Evolutionary conservation across 2,329 filamentous ascomycete genomes (phyloP), one percentile per base, ranked within the genome.

Genomic region (Colletotrichum gloeosporioides): DNA sequence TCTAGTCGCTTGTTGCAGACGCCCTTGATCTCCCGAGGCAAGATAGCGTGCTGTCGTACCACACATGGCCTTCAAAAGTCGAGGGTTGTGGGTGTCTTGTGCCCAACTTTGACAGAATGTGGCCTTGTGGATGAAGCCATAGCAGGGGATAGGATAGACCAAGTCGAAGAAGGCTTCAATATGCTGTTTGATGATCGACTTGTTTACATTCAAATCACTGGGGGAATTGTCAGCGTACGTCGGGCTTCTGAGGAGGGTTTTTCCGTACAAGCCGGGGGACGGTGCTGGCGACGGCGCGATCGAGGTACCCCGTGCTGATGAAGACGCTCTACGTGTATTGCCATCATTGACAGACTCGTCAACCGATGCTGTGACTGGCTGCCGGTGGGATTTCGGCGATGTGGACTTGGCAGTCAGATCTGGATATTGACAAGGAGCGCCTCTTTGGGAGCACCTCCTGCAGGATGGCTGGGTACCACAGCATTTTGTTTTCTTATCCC

Each of bases 1-100:
- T 57, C 86, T 85, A 0, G 71, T 66, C 3, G 59, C 71, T 22
- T 74, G 71, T 12, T 67, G 61, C 6, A 70, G 66, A 13, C 71
- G 71, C 2, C 3, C 16, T 12, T 16, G 32, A 3, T 77, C 66
- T 15, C 66, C 66, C 2, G 61, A 39, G 6, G 71, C 66, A 7
- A 77, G 36, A 31, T 74, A 77, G 7, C 75, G 75, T 4, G 71
- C 66, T 10, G 75, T 77, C 1, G 74, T 18, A 10, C 71, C 75
- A 49, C 75, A 77, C n/a, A 77, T 77, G 13, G 75, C 66, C 31
- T 62, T 69, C 27, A 77, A 27, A 0, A 77, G 75, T 5, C 75
- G 71, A 10, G 71, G 75, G 36, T 77, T 77, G 34, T 66, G 55
- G 0, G 66, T 67, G 31, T 61, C 71, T 6, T 77, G 71, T 13